Evolutionary conservation across 140 eudicot species (phyloP), one percentile per base, ranked within the genome.

Genomic region (Senecio squalidus): DNA sequence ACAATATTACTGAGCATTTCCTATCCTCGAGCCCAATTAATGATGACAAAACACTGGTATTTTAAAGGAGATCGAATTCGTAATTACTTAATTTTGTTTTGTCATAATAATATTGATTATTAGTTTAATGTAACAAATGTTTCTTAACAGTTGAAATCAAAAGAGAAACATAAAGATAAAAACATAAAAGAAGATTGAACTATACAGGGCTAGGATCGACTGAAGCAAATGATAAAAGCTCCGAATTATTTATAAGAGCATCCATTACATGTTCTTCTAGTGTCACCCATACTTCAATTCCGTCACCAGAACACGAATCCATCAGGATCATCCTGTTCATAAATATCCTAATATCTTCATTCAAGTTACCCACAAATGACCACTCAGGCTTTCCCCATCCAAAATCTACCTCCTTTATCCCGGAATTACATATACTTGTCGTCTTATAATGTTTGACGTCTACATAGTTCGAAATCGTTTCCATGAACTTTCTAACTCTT

Each of bases 351-450:
- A 25, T 25, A 31, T 51, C 47, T 0, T 58, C 58, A 14, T 52
- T 62, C 7, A 28, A 1, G 6, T 55, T 9, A 4, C 64, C 65
- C 6, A 24, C 11, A 16, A 25, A 58, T 8, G 10, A 18, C 81
- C 76, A 76, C 0, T 64, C 56, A n/a, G 81, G 76, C 66, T 43
- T 76, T 43, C 81, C 81, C 77, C 77, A 70, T 8, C 81, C 81
- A 18, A 76, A 76, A 52, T 70, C 66, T 6, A 34, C 29, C 4
- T 69, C 66, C 8, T 64, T 58, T 3, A 64, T 14, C 23, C 70
- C 76, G 18, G 55, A 24, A 3, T 76, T 70, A 14, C 65, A 64
- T 41, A 56, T 5, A 50, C 81, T 76, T 9, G 59, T 48, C 1
- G 58, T 14, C 59, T 7, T 10, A 14, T 47, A 30, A 15, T 48